Percentiles rank a stretch among this genome's conserved stretches.
phyloP scores from a whole-genome alignment of 2,329 filamentous ascomycete genomes.

The Neospermospora avenae region DNA sequence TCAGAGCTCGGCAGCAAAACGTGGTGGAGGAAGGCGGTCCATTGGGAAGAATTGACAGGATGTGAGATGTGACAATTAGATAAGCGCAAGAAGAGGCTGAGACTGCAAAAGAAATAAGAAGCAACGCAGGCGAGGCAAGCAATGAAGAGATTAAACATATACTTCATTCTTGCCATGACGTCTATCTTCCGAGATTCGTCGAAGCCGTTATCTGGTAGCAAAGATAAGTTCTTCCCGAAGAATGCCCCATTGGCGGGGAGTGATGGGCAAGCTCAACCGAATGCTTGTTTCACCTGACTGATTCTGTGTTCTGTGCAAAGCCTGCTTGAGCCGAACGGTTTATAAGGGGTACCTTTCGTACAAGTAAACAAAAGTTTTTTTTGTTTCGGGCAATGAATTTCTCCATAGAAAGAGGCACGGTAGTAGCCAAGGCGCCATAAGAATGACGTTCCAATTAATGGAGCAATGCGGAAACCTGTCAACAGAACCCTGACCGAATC shows the following conservation, averaged over 20 bases:
- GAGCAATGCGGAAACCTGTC: background rate
- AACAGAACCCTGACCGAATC: background rate
- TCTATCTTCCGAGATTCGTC: background rate
- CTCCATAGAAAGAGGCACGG: background rate
- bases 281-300: background rate
- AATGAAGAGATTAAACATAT: background rate
- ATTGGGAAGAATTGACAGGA: background rate
- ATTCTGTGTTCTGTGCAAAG: background rate
- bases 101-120: background rate
- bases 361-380: background rate
- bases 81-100: too few relatives aligned
- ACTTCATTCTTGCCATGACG: background rate
- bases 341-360: constrained; percentile 3
- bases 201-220: background rate
- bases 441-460: background rate
- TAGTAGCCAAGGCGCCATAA: background rate
- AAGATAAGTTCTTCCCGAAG: background rate
- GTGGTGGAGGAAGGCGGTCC: background rate
- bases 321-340: background rate
- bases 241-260: background rate
- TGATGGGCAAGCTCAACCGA: background rate
- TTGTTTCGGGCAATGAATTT: background rate
- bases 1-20: background rate
- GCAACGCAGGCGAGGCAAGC: background rate
- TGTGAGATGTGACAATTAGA: background rate